Conservation (phyloP, 2,329 filamentous ascomycete genomes). For the Hymenoscyphus salicellus region DNA sequence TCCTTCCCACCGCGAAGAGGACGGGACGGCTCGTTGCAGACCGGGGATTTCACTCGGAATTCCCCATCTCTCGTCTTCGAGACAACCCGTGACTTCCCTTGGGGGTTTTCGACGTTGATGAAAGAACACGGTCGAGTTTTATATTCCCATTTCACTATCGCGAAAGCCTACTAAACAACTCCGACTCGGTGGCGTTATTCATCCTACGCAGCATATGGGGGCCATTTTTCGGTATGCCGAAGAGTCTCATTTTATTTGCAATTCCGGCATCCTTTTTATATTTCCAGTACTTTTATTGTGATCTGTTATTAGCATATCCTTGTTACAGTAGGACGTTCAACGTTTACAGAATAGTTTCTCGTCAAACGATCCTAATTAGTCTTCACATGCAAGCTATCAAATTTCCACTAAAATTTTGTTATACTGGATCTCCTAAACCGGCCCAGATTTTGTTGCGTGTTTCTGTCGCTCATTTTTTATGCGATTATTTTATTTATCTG, state of each 20-base stretch:
- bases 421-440: not conserved
- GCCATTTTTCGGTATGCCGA: not conserved
- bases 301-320: not conserved
- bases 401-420: not conserved
- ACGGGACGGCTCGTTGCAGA: no score
- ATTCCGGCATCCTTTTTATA: not conserved
- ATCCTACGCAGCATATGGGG: not conserved
- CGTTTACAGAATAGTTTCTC: not conserved
- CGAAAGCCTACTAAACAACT: not conserved
- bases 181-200: not conserved
- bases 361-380: not conserved
- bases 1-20: no score
- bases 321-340: not conserved
- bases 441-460: not conserved
- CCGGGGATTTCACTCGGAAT: no score
- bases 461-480: not conserved
- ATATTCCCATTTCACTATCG: not conserved
- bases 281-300: not conserved
- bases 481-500: not conserved
- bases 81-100: no score
- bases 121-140: not conserved
- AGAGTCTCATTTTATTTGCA: not conserved
- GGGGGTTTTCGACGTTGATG: not conserved
- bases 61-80: no score
- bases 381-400: not conserved